Evolutionary conservation across 148 eudicot genomes (phyloP).

Genomic region (Arctostaphylos glauca): DNA sequence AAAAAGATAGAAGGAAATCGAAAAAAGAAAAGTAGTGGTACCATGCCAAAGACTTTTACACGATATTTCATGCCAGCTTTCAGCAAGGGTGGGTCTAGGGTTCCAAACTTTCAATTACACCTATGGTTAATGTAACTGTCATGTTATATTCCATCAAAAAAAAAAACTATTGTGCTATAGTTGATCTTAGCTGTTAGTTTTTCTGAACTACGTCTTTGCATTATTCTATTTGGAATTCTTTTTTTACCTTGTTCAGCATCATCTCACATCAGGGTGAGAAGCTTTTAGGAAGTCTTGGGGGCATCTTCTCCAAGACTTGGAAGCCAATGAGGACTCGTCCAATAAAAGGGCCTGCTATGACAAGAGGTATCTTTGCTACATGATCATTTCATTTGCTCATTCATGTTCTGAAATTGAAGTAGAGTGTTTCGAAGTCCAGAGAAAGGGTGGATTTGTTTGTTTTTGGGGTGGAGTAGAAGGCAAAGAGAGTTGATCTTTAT

Average conservation of each 20-base stretch:
- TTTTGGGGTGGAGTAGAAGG: background rate
- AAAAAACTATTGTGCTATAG: no score
- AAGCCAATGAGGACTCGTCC: conserved; percentile 73
- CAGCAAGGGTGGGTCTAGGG: background rate
- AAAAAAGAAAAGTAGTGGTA: background rate
- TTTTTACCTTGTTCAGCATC: conserved; percentile 3
- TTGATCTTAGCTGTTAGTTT: background rate
- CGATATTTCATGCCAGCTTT: background rate
- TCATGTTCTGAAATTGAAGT: background rate
- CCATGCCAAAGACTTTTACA: background rate
- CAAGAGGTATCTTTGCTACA: conserved; percentile 44
- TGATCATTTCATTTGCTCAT: background rate
- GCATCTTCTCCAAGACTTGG: conserved; percentile 90
- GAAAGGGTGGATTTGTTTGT: background rate
- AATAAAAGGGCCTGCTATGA: conserved; percentile 61
- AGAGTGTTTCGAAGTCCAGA: background rate
- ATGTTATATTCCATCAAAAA: background rate
- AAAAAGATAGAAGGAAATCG: background rate
- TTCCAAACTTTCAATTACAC: background rate
- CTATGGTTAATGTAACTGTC: background rate
- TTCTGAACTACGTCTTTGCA: background rate
- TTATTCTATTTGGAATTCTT: background rate
- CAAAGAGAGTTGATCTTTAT: background rate
- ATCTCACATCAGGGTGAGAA: conserved; percentile 70
- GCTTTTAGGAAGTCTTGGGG: conserved; percentile 94